A percentile compares a stretch with the other conserved stretches of the same genome.
Conservation (phyloP, 2,329 filamentous ascomycete genomes). For the Talaromyces sp. region DNA sequence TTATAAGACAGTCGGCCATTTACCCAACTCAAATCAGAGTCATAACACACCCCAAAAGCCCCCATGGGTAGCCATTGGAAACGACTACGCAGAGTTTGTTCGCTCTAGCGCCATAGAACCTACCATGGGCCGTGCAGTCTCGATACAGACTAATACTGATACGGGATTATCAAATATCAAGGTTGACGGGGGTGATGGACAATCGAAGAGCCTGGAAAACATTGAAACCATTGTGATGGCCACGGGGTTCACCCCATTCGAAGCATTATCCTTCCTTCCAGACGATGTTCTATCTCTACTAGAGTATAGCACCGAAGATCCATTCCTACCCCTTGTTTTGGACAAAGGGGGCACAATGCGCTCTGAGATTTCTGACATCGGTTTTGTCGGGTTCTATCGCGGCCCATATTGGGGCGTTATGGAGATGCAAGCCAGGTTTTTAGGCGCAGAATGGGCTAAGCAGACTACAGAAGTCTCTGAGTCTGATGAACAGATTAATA, state of each 20-base stretch:
- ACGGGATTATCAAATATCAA: constrained; percentile 32
- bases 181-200: constrained; percentile 37
- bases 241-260: constrained; percentile 71
- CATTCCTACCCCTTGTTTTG: constrained; percentile 65
- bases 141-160: constrained; percentile 8
- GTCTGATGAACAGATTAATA: constrained; percentile 26
- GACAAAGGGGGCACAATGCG: constrained; percentile 69
- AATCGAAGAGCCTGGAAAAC: constrained; percentile 53
- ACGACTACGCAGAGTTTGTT: constrained; percentile 74
- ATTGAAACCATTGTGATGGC: constrained; percentile 72
- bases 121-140: constrained; percentile 46
- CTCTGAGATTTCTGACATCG: constrained; percentile 63
- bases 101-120: constrained; percentile 63
- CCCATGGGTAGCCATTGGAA: constrained; percentile 69
- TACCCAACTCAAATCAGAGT: constrained; percentile 41
- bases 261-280: constrained; percentile 67
- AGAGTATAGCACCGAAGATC: constrained; percentile 58
- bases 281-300: constrained; percentile 58
- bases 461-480: constrained; percentile 20
- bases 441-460: constrained; percentile 62
- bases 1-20: constrained; percentile 43
- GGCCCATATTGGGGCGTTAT: constrained; percentile 85
- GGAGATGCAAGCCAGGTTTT: constrained; percentile 78
- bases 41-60: constrained; percentile 53
- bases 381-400: constrained; percentile 82